Percentiles rank a stretch among this genome's conserved stretches.
Evolutionary conservation across 73 alveolate species (phyloP).

Genomic region (Paramecium sexaurelia): DNA sequence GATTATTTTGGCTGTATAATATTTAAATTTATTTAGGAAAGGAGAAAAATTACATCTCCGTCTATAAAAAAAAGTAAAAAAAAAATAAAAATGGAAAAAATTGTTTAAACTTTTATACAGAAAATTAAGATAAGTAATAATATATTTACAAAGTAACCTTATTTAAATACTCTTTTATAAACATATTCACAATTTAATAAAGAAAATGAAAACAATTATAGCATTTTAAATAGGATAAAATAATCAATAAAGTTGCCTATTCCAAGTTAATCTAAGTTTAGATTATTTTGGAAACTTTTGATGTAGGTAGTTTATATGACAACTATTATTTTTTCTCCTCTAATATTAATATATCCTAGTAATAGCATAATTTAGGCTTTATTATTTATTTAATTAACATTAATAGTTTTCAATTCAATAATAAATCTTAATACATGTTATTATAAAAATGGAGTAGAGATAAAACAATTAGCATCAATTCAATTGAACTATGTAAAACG

Average conservation of each 20-base stretch:
- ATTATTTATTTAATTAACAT: not conserved
- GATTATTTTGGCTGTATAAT: not conserved
- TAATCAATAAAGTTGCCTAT: not conserved
- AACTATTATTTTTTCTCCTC: not conserved
- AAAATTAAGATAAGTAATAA: not conserved
- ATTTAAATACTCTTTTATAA: not conserved
- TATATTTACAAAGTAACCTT: not conserved
- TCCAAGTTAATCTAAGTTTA: not conserved
- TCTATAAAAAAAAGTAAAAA: not conserved
- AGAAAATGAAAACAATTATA: not conserved
- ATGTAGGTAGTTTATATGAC: not conserved
- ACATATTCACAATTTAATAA: not conserved
- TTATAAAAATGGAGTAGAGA: not conserved
- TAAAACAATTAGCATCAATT: not conserved
- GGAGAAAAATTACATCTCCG: not conserved
- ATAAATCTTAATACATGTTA: not conserved
- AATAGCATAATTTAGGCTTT: not conserved
- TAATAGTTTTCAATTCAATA: not conserved
- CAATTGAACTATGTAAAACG: not conserved
- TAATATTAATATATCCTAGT: not conserved
- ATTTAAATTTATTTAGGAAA: not conserved
- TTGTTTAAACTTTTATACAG: not conserved
- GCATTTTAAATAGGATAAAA: not conserved
- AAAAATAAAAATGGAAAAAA: not conserved
- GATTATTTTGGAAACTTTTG: not conserved